These are phyloP conservation scores for Austroboletus eburneus DNA, from an alignment of 768 basidiomycete genomes.

Conservation along the genomic window DNA sequence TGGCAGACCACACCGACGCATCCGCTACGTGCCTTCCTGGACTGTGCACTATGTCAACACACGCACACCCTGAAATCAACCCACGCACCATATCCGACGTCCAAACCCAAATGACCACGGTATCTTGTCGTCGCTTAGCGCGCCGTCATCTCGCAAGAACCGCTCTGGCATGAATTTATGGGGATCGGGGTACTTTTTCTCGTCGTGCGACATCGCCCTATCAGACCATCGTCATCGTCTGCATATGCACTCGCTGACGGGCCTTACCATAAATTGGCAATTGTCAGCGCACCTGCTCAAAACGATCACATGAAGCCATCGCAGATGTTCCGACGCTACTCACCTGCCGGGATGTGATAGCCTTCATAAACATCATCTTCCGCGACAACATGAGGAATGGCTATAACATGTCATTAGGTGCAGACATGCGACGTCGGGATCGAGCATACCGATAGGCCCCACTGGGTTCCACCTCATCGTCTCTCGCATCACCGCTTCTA, in stretches of 20 bases:
- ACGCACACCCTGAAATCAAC: no score
- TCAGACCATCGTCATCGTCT: neutral
- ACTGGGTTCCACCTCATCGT: conserved; percentile 28
- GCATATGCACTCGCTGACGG: no score
- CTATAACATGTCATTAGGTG: no score
- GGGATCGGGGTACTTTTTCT: conserved; percentile 32
- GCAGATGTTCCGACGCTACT: neutral
- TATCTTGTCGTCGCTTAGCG: conserved; percentile 12
- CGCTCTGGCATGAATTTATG: conserved; percentile 36
- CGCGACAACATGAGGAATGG: no score
- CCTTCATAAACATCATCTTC: no score
- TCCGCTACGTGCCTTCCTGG: no score
- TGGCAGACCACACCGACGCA: conserved; percentile 23
- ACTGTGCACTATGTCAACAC: neutral
- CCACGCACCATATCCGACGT: conserved; percentile 17
- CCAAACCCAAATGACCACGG: conserved; percentile 20
- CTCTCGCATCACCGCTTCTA: conserved; percentile 33
- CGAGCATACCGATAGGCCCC: conserved; percentile 19
- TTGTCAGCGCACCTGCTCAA: conserved; percentile 5
- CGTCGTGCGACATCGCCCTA: conserved; percentile 42
- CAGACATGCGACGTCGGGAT: conserved; percentile 25
- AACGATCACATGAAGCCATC: neutral
- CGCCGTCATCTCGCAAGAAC: conserved; percentile 25
- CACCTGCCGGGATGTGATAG: conserved; percentile 28
- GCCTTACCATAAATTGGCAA: conserved; percentile 14